Conservation (phyloP, 208 protist genomes). For the Leishmania mexicana region DNA sequence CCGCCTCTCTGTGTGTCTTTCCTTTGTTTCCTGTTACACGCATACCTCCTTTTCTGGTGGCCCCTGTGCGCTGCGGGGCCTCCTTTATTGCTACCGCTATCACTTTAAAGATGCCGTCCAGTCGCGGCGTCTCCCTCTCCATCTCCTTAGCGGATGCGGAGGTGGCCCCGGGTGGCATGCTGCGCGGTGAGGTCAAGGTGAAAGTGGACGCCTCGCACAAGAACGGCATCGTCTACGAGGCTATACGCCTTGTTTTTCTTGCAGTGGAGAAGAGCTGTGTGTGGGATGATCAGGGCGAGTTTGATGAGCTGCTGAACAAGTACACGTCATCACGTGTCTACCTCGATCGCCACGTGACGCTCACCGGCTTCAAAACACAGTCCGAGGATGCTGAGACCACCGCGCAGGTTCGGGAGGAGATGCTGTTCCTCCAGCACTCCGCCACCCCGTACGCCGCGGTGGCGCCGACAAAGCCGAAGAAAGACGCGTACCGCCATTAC, state of each 20-base stretch:
- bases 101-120: constrained; percentile 21
- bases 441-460: constrained; percentile 51
- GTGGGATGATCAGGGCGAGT: constrained; percentile 66
- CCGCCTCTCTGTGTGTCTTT: background rate
- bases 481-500: constrained; percentile 28
- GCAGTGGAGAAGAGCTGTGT: constrained; percentile 51
- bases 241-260: constrained; percentile 44
- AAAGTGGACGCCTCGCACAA: constrained; percentile 24
- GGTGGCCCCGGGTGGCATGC: constrained; percentile 29
- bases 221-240: constrained; percentile 37
- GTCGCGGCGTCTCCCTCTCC: constrained; percentile 26
- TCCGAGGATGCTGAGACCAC: constrained; percentile 47
- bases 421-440: constrained; percentile 54
- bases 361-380: constrained; percentile 40
- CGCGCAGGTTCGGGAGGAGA: constrained; percentile 48
- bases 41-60: background rate
- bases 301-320: constrained; percentile 51
- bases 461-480: constrained; percentile 35
- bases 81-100: background rate
- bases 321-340: constrained; percentile 63
- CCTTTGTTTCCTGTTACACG: background rate
- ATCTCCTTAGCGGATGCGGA: constrained; percentile 15
- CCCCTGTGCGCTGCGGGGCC: background rate
- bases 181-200: constrained; percentile 44
- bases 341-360: constrained; percentile 59